Evolutionary conservation across 306 rosid species (phyloP).

Genomic region (Purshia tridentata): DNA sequence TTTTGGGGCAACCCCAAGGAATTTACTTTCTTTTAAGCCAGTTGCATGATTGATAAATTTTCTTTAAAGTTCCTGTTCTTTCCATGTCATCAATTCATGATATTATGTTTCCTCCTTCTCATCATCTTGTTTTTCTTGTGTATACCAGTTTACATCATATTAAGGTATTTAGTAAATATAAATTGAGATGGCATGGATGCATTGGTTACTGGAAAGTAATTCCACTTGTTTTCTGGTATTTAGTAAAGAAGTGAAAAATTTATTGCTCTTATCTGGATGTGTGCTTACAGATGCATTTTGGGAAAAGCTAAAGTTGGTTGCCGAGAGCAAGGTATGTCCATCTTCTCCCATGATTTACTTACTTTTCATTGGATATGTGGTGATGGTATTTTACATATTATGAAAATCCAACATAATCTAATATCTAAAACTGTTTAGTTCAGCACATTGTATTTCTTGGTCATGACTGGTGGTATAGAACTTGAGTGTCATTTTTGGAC

Average conservation of each 20-base stretch:
- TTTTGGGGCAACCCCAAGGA: not conserved
- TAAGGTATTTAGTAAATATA: not conserved
- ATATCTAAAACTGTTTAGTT: not conserved
- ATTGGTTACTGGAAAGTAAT: slow-evolving; percentile 4
- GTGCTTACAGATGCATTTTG: slow-evolving; percentile 70
- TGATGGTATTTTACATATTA: not conserved
- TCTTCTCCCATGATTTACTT: not conserved
- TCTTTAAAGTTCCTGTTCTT: not conserved
- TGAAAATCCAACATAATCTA: not conserved
- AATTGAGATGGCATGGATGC: not conserved
- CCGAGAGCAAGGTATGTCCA: slow-evolving; percentile 67
- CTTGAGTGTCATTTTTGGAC: not conserved
- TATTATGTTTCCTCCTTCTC: not conserved
- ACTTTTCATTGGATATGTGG: not conserved
- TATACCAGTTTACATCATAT: not conserved
- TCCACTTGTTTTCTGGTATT: not conserved
- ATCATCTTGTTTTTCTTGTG: not conserved
- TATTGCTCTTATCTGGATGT: slow-evolving; percentile 29
- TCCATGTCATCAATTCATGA: not conserved
- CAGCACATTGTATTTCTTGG: no score
- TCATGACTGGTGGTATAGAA: no score
- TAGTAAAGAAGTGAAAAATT: not conserved
- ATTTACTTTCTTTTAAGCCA: not conserved
- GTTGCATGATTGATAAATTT: not conserved
- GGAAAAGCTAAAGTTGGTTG: slow-evolving; percentile 71